Percentiles rank a stretch among this genome's conserved stretches.
Conservation (phyloP, 2,329 filamentous ascomycete species). For the Setomelanomma holmii region DNA sequence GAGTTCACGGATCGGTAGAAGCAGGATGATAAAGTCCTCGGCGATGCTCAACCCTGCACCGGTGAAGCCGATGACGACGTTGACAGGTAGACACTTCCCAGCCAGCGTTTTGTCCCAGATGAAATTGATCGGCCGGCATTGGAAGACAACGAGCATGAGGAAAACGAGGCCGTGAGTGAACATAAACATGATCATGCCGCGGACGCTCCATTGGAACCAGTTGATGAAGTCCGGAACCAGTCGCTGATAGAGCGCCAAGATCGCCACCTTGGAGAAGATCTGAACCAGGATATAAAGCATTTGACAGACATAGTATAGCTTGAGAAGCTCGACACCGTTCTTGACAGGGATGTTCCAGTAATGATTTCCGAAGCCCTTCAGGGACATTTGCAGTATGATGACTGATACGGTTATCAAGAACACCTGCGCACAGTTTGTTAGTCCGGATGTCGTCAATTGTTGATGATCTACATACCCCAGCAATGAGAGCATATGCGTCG, state of each 20-base stretch:
- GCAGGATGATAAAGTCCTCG: slow-evolving; percentile 22
- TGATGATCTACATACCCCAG: slow-evolving; percentile 10
- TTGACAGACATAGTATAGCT: slow-evolving; percentile 22
- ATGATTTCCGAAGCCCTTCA: slow-evolving; percentile 21
- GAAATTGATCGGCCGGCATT: slow-evolving; percentile 17
- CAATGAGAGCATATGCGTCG: slow-evolving; percentile 19
- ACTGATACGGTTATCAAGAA: slow-evolving; percentile 15
- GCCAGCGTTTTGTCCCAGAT: slow-evolving; percentile 22
- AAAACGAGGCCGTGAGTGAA: slow-evolving; percentile 17
- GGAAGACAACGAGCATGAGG: slow-evolving; percentile 20
- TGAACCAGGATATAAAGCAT: slow-evolving; percentile 22
- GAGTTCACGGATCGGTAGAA: slow-evolving; percentile 18
- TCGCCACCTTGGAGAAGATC: slow-evolving; percentile 20
- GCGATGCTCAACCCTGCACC: slow-evolving; percentile 18
- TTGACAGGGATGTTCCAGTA: slow-evolving; percentile 17
- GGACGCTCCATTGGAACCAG: slow-evolving; percentile 21
- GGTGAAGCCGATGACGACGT: slow-evolving; percentile 13
- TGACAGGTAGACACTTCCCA: slow-evolving; percentile 18
- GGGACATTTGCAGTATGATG: slow-evolving; percentile 22
- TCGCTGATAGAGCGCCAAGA: slow-evolving; percentile 16
- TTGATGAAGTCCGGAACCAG: slow-evolving; percentile 14
- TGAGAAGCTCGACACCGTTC: slow-evolving; percentile 15
- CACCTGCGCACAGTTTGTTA: slow-evolving; percentile 1
- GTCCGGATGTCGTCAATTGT: neutral
- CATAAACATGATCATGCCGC: slow-evolving; percentile 21